Evolutionary conservation across 2,329 filamentous ascomycete species (phyloP), one percentile per base, ranked within the genome.

Genomic region (Fusarium hostae): DNA sequence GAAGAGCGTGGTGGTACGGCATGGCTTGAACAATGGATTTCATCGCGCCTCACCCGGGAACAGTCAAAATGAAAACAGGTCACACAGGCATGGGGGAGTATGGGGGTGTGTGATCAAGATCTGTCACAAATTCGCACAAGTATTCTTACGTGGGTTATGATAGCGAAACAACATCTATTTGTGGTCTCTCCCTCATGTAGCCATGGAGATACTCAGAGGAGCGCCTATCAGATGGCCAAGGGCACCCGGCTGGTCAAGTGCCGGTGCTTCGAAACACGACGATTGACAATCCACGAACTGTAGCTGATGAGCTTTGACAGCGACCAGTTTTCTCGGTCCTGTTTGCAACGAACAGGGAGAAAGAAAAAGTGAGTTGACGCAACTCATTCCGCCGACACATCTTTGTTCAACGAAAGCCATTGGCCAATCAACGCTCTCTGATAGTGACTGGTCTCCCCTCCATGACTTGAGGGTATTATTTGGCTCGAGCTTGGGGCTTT

Each of bases 401-500:
- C 55, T 72, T 68, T 69, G 63, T 65, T 74, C 57, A 66, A 55
- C 59, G 44, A 41, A 59, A 65, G 63, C 73, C 73, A 79, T 80
- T 79, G 78, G 34, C 78, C 78, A 80, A 79, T 79, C 76, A 79
- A 55, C 68, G 57, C 41, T 51, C 63, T 52, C 70, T 71, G 78
- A 80, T 80, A 80, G 70, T 63, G 70, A 56, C 37, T 55, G 58
- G 65, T 39, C 59, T 64, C 63, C 59, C 68, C 62, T 60, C 68
- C 57, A 71, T 71, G 71, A 65, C 69, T 73, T 74, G 61, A 68
- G 57, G 63, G n/a, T 56, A 67, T 73, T 69, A 57, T 73, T 63
- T 75, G 71, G 65, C 68, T 75, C 57, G 48, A 58, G 54, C 63
- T 67, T 41, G 61, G 67, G 47, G 59, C n/a, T 63, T 68, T 68